These are phyloP conservation scores for Pseudozyma hubeiensis DNA, from an alignment of 1,284 basidiomycete species.

Conservation along the genomic window DNA sequence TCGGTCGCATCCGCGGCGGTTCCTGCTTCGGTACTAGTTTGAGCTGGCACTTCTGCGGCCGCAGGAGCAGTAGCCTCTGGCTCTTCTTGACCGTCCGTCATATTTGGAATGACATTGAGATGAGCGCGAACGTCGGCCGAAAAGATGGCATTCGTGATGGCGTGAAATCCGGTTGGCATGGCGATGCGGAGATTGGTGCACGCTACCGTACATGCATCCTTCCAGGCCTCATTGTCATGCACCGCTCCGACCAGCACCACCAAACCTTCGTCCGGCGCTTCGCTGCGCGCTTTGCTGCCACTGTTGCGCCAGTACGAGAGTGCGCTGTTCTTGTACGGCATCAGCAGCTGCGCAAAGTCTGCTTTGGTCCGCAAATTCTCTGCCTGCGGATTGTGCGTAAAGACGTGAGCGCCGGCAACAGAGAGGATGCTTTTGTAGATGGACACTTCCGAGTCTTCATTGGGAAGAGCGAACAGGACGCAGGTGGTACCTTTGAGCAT, in stretches of 20 bases:
- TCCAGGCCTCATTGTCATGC: conserved; percentile 31
- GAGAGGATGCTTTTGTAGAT: conserved; percentile 41
- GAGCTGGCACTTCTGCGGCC: not conserved
- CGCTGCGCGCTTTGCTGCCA: conserved; percentile 27
- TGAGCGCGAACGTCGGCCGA: conserved; percentile 34
- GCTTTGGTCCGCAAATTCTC: conserved; percentile 37
- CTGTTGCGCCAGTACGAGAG: conserved; percentile 46
- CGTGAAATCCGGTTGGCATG: conserved; percentile 46
- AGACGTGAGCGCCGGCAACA: conserved; percentile 36
- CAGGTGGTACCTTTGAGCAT: conserved; percentile 54
- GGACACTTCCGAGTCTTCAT: conserved; percentile 34
- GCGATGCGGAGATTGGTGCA: conserved; percentile 45
- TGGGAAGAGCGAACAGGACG: conserved; percentile 39
- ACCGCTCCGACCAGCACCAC: conserved; percentile 33
- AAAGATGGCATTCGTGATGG: conserved; percentile 39
- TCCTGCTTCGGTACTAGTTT: not conserved
- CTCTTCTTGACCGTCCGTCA: conserved; percentile 10
- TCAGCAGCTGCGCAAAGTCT: conserved; percentile 47
- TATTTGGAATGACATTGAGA: conserved; percentile 31
- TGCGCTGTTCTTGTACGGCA: conserved; percentile 48
- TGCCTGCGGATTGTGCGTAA: conserved; percentile 27
- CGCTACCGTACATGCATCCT: conserved; percentile 32
- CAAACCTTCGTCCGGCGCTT: conserved; percentile 52
- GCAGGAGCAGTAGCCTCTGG: not conserved
- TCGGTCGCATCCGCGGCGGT: conserved; percentile 6